phyloP scores from a whole-genome alignment of 2,329 filamentous ascomycete genomes.

The Fusarium nisikadoi region DNA sequence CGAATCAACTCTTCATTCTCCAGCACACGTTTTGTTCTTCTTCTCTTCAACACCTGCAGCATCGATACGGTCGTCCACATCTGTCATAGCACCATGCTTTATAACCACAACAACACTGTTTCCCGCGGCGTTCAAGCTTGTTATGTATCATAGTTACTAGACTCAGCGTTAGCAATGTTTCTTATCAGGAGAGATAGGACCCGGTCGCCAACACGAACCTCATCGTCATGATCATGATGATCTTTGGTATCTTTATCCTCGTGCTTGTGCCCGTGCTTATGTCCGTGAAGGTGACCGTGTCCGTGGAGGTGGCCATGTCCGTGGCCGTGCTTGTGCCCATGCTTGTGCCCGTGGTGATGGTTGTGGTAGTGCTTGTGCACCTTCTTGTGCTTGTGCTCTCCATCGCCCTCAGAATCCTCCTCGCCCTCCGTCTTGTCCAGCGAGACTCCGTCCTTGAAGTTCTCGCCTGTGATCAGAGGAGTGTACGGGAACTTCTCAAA shows the following conservation, averaged over 20 bases:
- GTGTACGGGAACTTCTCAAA: slow-evolving; percentile 43
- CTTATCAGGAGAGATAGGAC: neutral
- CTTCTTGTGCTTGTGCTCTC: slow-evolving; percentile 4
- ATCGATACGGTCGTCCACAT: neutral
- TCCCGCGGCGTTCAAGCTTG: neutral
- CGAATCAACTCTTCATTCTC: neutral
- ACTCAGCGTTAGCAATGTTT: neutral
- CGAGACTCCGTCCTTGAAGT: slow-evolving; percentile 41
- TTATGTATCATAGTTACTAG: neutral
- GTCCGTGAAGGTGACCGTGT: neutral
- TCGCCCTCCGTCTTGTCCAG: neutral
- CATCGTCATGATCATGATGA: neutral
- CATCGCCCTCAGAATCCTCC: neutral
- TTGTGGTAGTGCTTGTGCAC: slow-evolving; percentile 16
- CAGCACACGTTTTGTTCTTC: no score
- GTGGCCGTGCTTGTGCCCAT: neutral
- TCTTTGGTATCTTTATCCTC: neutral
- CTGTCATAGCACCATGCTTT: neutral
- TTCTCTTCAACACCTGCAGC: neutral
- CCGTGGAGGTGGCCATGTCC: slow-evolving; percentile 4
- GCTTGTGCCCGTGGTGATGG: neutral
- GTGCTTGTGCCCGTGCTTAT: slow-evolving; percentile 7
- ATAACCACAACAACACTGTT: neutral
- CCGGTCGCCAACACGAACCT: neutral
- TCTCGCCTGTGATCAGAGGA: slow-evolving; percentile 44